Conservation (phyloP, 2,329 filamentous ascomycete genomes). For the Botrytis sinoallii region DNA sequence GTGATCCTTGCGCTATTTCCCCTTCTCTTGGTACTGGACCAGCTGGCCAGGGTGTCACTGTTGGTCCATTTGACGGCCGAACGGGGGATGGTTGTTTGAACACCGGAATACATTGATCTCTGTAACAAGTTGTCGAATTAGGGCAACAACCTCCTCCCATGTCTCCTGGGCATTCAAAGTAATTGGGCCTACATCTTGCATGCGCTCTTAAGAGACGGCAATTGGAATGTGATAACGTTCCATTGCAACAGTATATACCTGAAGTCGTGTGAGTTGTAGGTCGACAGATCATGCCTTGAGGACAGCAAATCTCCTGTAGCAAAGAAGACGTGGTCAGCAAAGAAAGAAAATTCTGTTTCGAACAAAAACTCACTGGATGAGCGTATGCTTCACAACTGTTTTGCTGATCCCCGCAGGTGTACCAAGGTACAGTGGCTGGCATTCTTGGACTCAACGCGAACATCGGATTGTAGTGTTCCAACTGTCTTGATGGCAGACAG, state of each 20-base stretch:
- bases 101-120: constrained; percentile 23
- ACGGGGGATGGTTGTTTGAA: constrained; percentile 18
- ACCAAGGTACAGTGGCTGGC: constrained; percentile 29
- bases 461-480: constrained; percentile 4
- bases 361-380: constrained; percentile 29
- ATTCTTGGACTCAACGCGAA: constrained; percentile 13
- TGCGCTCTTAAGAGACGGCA: constrained; percentile 26
- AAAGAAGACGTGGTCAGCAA: not conserved
- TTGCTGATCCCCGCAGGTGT: constrained; percentile 35
- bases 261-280: constrained; percentile 28
- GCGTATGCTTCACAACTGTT: constrained; percentile 32
- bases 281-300: constrained; percentile 29
- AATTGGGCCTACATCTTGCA: constrained; percentile 29
- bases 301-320: constrained; percentile 35
- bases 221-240: constrained; percentile 21
- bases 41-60: constrained; percentile 23
- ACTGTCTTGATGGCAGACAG: constrained; percentile 30
- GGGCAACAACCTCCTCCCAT: constrained; percentile 34
- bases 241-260: constrained; percentile 34
- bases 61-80: constrained; percentile 25
- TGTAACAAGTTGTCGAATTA: constrained; percentile 18
- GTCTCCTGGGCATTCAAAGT: constrained; percentile 29
- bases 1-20: constrained; percentile 29
- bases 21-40: constrained; percentile 28
- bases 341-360: not conserved